These are phyloP conservation scores for Solanum microdontum DNA, from an alignment of 257 asterid genomes.

Conservation along the genomic window DNA sequence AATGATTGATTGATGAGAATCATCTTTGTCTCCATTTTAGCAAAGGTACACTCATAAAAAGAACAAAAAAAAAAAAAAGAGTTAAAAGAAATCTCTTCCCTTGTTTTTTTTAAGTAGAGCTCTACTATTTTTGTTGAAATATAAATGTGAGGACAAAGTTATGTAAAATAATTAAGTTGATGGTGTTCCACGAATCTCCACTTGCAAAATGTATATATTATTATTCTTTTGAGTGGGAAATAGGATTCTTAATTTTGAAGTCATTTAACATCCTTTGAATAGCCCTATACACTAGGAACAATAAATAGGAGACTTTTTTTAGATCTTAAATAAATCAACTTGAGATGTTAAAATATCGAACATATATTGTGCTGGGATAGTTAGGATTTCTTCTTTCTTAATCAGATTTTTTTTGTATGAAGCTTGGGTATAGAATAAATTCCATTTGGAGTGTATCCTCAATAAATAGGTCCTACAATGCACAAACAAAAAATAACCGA, in stretches of 20 bases:
- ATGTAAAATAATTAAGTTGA: conserved; percentile 2
- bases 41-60: conserved; percentile 11
- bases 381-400: neutral
- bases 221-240: neutral
- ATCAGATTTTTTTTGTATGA: neutral
- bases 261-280: neutral
- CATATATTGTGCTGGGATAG: neutral
- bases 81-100: neutral
- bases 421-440: neutral
- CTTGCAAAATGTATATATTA: conserved; percentile 3
- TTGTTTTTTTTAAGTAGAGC: neutral
- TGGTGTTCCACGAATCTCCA: conserved; percentile 22
- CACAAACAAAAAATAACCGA: accelerated
- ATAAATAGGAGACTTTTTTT: neutral
- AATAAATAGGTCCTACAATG: neutral
- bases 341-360: neutral
- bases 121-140: conserved; percentile 2
- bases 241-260: neutral
- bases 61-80: neutral
- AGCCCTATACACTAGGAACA: neutral
- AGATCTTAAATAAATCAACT: neutral
- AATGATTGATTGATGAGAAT: conserved; percentile 12
- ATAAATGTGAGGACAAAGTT: neutral
- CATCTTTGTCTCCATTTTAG: conserved; percentile 24
- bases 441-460: neutral